Evolutionary conservation across 2,329 filamentous ascomycete species (phyloP).

Genomic region (Cytospora mali): DNA sequence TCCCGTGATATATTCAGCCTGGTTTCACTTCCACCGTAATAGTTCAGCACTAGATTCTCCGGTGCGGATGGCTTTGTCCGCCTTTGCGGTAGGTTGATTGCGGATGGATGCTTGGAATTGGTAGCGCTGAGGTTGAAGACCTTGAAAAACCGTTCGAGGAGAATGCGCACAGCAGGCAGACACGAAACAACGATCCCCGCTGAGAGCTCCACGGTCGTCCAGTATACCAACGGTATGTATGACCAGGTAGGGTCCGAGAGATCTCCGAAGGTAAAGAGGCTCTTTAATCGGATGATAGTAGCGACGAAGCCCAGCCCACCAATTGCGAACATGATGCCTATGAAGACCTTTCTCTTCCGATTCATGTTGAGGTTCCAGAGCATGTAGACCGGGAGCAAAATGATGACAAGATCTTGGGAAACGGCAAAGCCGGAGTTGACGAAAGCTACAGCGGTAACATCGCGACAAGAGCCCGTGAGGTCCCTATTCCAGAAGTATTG

Average conservation of each 20-base stretch:
- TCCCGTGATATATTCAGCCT: background rate
- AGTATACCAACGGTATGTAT: conserved; percentile 23
- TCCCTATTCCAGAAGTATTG: conserved; percentile 28
- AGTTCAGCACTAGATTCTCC: background rate
- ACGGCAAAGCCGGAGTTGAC: conserved; percentile 25
- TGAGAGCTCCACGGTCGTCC: conserved; percentile 26
- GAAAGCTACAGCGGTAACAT: conserved; percentile 22
- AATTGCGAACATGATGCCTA: conserved; percentile 26
- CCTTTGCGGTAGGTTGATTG: conserved; percentile 3
- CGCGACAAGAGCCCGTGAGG: conserved; percentile 18
- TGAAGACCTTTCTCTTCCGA: conserved; percentile 24
- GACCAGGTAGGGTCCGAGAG: conserved; percentile 16
- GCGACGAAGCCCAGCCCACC: conserved; percentile 24
- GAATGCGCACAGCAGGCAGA: conserved; percentile 24
- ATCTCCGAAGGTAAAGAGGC: conserved; percentile 14
- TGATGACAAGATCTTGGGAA: conserved; percentile 23
- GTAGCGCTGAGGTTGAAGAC: conserved; percentile 13
- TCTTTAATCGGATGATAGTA: conserved; percentile 20
- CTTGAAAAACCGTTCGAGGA: conserved; percentile 19
- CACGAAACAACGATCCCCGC: conserved; percentile 27
- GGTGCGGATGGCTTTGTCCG: conserved; percentile 4
- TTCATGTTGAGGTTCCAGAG: conserved; percentile 26
- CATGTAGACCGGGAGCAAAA: conserved; percentile 25
- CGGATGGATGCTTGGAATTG: background rate
- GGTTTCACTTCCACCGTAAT: background rate